Evolutionary conservation across 2,329 filamentous ascomycete genomes (phyloP).

Genomic region (Anthostomella pinea): DNA sequence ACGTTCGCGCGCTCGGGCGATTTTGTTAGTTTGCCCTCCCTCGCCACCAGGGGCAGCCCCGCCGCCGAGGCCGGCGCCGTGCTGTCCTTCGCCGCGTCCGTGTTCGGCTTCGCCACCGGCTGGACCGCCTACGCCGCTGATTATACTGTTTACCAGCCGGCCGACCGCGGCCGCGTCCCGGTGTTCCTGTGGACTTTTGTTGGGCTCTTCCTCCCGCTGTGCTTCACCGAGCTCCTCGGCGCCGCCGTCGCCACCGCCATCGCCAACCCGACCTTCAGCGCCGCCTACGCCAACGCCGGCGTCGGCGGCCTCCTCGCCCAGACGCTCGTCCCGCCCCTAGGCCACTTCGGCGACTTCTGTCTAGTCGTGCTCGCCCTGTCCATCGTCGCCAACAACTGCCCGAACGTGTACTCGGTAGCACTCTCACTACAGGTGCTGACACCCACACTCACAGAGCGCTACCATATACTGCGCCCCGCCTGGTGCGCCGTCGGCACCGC

Average conservation of each 20-base stretch:
- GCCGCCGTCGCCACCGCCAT: constrained; percentile 68
- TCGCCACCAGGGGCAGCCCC: constrained; percentile 48
- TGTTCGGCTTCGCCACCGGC: constrained; percentile 68
- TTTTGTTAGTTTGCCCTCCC: constrained; percentile 60
- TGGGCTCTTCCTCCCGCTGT: constrained; percentile 67
- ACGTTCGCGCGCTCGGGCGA: constrained; percentile 64
- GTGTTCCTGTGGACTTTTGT: constrained; percentile 68
- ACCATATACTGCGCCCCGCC: constrained; percentile 66
- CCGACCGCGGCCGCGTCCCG: constrained; percentile 53
- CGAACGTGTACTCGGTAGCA: constrained; percentile 69
- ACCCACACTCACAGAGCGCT: too few species aligned
- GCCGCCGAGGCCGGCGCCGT: constrained; percentile 57
- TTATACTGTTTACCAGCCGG: constrained; percentile 77
- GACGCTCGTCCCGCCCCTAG: constrained; percentile 61
- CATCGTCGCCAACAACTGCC: constrained; percentile 69
- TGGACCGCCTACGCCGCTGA: constrained; percentile 76
- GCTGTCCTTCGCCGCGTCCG: constrained; percentile 63
- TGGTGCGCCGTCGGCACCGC: constrained; percentile 63
- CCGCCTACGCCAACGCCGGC: constrained; percentile 53
- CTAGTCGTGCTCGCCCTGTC: constrained; percentile 63
- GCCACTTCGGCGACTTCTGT: constrained; percentile 71
- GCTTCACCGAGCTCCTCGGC: constrained; percentile 73
- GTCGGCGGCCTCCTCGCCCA: constrained; percentile 67
- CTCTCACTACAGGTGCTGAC: constrained; percentile 66
- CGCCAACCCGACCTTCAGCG: too few species aligned